These are phyloP conservation scores for Talinum fruticosum DNA, from an alignment of 148 eudicot genomes.

Conservation along the genomic window DNA sequence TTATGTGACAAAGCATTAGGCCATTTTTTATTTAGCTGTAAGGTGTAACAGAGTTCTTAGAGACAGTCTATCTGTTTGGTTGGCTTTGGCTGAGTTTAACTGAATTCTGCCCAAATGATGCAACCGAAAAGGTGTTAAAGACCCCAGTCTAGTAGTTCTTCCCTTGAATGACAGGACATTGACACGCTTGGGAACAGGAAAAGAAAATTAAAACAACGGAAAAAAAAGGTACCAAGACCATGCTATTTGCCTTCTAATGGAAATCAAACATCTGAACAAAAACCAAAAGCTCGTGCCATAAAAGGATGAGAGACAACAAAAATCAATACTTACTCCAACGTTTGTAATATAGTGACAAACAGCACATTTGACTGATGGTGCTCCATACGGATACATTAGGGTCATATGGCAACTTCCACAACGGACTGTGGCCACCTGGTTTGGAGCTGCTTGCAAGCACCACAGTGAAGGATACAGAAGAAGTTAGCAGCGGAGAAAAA, in stretches of 20 bases:
- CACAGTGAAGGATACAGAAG: constrained; percentile 1
- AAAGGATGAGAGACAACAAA: background rate
- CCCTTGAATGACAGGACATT: background rate
- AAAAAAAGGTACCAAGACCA: background rate
- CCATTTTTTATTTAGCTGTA: background rate
- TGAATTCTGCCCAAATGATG: background rate
- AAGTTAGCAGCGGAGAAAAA: constrained; percentile 10
- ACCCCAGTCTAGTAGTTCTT: background rate
- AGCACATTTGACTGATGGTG: constrained; percentile 91
- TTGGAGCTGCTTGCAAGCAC: constrained; percentile 37
- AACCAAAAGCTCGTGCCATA: background rate
- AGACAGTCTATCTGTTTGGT: background rate
- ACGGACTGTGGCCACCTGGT: constrained; percentile 64
- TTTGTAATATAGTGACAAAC: constrained; percentile 77
- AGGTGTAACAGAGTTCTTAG: background rate
- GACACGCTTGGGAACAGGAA: background rate
- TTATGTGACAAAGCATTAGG: background rate
- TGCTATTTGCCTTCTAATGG: background rate
- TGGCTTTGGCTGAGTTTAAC: background rate
- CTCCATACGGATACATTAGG: constrained; percentile 88
- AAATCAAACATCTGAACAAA: background rate
- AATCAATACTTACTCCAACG: constrained; percentile 56
- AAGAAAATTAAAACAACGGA: background rate
- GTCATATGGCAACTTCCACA: constrained; percentile 76
- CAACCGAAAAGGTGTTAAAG: background rate